These are phyloP conservation scores for Botryotinia narcissicola DNA, from an alignment of 2,329 filamentous ascomycete species.

Conservation along the genomic window DNA sequence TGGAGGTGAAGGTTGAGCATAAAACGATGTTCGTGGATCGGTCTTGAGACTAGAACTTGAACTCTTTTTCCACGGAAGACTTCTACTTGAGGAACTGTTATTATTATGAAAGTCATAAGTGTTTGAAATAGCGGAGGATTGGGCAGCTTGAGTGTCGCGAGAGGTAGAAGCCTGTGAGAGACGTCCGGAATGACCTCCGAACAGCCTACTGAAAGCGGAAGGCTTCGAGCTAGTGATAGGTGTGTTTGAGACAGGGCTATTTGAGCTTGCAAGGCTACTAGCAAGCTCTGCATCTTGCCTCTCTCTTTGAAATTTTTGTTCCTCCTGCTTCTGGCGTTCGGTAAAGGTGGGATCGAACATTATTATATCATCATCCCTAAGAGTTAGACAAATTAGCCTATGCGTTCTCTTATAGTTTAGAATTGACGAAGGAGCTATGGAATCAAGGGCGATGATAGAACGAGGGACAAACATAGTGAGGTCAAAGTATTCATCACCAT, in stretches of 20 bases:
- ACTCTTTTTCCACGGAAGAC: background rate
- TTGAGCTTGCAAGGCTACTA: slow-evolving; percentile 29
- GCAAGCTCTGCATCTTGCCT: slow-evolving; percentile 40
- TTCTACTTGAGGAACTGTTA: background rate
- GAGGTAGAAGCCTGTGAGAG: slow-evolving; percentile 22
- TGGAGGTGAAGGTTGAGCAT: background rate
- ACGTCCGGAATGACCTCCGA: slow-evolving; percentile 26
- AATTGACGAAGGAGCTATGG: background rate
- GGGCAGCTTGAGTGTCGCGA: slow-evolving; percentile 1
- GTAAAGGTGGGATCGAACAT: slow-evolving; percentile 24
- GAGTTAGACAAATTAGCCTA: slow-evolving; percentile 17
- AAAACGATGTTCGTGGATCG: slow-evolving; percentile 1
- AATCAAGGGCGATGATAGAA: slow-evolving; percentile 20
- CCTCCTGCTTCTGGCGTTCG: slow-evolving; percentile 38
- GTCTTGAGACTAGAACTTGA: background rate
- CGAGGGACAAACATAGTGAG: slow-evolving; percentile 30
- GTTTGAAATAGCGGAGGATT: background rate
- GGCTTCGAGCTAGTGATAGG: slow-evolving; percentile 21
- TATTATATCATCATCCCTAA: slow-evolving; percentile 31
- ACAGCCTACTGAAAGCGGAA: slow-evolving; percentile 35
- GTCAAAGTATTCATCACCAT: slow-evolving; percentile 30
- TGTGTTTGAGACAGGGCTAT: background rate
- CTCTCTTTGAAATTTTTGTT: slow-evolving; percentile 41
- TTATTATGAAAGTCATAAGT: background rate
- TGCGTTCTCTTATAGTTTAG: background rate